Conservation (phyloP, 192 early-diverging fungal genomes). For the Coemansia asiatica region DNA sequence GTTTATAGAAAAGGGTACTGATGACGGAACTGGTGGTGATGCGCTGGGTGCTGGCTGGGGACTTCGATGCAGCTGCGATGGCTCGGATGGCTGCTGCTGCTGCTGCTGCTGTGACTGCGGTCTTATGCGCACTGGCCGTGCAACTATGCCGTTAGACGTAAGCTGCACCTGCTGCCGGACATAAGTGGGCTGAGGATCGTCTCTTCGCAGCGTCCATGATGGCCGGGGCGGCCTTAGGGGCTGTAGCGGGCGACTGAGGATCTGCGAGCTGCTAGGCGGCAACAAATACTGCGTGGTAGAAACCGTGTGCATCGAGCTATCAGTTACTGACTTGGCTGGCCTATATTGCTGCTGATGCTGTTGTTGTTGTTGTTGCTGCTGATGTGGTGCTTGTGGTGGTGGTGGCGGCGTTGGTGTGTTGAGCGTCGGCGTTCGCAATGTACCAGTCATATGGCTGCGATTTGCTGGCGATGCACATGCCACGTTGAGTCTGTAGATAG, state of each 20-base stretch:
- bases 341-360: constrained; percentile 1
- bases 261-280: constrained; percentile 27
- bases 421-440: constrained; percentile 12
- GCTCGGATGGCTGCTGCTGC: too few relatives aligned
- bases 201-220: constrained; percentile 48
- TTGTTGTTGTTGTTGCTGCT: constrained; percentile 9
- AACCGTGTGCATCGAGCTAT: neutral
- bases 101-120: neutral
- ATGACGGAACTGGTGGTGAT: constrained; percentile 2
- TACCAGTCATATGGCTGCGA: constrained; percentile 46
- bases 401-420: constrained; percentile 3
- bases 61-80: neutral
- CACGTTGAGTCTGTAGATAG: constrained; percentile 47
- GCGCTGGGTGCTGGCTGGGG: neutral
- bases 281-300: neutral
- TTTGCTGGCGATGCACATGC: constrained; percentile 30
- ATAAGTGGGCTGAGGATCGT: constrained; percentile 41
- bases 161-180: constrained; percentile 23
- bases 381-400: neutral
- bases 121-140: constrained; percentile 1
- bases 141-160: constrained; percentile 38
- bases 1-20: neutral
- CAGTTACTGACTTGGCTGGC: neutral
- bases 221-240: constrained; percentile 44
- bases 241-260: constrained; percentile 40